These are phyloP conservation scores for Alnus glutinosa DNA, from an alignment of 306 rosid genomes.

Conservation along the genomic window DNA sequence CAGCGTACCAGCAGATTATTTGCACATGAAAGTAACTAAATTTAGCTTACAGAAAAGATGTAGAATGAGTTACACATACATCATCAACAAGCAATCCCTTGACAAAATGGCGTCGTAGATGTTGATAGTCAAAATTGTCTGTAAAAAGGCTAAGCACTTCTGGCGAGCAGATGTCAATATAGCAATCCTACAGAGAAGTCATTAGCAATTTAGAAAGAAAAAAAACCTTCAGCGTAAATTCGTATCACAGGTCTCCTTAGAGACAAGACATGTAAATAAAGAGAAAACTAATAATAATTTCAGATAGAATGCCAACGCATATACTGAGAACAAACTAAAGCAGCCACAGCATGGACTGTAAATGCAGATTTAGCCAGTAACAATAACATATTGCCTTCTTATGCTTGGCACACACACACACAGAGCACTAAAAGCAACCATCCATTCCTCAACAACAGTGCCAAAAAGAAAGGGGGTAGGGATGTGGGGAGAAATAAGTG, in stretches of 20 bases:
- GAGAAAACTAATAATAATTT: background rate
- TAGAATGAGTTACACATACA: constrained; percentile 46
- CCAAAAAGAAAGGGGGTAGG: background rate
- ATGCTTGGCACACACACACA: background rate
- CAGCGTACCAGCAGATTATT: constrained; percentile 4
- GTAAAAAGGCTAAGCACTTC: constrained; percentile 98
- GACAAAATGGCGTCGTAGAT: constrained; percentile 93
- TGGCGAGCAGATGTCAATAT: constrained; percentile 88
- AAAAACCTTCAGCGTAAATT: constrained; percentile 8
- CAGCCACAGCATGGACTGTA: background rate
- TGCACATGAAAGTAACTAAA: constrained; percentile 23
- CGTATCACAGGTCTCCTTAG: constrained; percentile 10
- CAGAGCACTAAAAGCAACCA: background rate
- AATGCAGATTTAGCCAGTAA: background rate
- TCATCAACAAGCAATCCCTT: constrained; percentile 97
- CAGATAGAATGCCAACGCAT: background rate
- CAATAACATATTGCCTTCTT: background rate
- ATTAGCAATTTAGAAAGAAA: constrained; percentile 12
- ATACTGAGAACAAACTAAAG: background rate
- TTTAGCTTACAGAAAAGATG: constrained; percentile 24
- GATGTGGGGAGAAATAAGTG: background rate
- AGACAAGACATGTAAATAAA: background rate
- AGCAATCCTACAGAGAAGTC: constrained; percentile 82
- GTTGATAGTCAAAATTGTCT: constrained; percentile 98
- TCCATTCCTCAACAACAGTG: background rate